phyloP scores from a whole-genome alignment of 2,329 filamentous ascomycete genomes.

The Alternaria ethzedia region DNA sequence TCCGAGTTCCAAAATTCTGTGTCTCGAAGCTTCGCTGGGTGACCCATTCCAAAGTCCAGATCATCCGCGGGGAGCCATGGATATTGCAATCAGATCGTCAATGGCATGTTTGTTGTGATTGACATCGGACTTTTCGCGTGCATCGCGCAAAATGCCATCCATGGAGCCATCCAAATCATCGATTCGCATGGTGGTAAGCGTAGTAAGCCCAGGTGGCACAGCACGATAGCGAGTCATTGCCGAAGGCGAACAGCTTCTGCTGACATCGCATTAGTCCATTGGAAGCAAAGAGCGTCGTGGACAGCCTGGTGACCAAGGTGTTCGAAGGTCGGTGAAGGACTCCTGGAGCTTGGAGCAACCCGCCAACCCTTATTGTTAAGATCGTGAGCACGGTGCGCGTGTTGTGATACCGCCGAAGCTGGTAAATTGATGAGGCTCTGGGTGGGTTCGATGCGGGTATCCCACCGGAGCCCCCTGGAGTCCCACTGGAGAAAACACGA shows the following conservation, averaged over 20 bases:
- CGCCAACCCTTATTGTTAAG: background rate
- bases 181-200: constrained; percentile 1
- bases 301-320: background rate
- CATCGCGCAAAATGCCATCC: constrained; percentile 5
- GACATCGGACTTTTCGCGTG: background rate
- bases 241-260: background rate
- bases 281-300: background rate
- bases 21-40: constrained; percentile 4
- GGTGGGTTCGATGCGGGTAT: constrained; percentile 15
- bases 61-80: background rate
- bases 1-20: background rate
- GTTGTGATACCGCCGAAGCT: background rate
- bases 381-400: constrained; percentile 2
- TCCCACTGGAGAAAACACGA: constrained; percentile 13
- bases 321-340: background rate
- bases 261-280: background rate
- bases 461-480: constrained; percentile 9
- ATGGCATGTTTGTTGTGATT: background rate
- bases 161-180: background rate
- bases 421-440: constrained; percentile 11
- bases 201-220: constrained; percentile 2
- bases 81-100: background rate
- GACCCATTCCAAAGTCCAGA: background rate
- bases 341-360: background rate
- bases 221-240: constrained; percentile 6